These are phyloP conservation scores for Scheffersomyces amazonensis DNA, from an alignment of 805 yeast species.

Conservation along the genomic window DNA sequence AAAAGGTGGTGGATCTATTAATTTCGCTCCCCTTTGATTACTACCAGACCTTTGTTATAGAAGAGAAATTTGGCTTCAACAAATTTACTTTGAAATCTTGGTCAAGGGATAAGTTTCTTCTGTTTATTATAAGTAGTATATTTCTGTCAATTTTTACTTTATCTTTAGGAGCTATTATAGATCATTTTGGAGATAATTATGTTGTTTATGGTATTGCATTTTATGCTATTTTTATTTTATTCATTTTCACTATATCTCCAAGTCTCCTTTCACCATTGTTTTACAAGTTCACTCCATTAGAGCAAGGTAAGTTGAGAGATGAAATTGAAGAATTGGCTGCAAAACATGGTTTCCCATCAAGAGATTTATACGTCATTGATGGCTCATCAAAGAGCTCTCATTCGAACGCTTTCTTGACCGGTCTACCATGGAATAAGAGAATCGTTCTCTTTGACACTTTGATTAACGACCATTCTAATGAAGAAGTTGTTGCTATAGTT, in stretches of 20 bases:
- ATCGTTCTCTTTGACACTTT: constrained; percentile 92
- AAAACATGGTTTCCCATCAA: constrained; percentile 81
- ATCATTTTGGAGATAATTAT: constrained; percentile 74
- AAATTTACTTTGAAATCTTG: constrained; percentile 76
- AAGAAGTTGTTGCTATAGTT: constrained; percentile 87
- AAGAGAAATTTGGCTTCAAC: constrained; percentile 91
- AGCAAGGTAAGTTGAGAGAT: constrained; percentile 81
- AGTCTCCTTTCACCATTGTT: constrained; percentile 87
- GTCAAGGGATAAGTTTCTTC: constrained; percentile 69
- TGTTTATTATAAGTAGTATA: constrained; percentile 46
- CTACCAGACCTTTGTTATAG: constrained; percentile 82
- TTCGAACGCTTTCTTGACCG: constrained; percentile 94
- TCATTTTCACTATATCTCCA: constrained; percentile 75
- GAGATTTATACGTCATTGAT: constrained; percentile 82
- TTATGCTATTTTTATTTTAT: constrained; percentile 67
- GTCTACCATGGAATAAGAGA: constrained; percentile 95
- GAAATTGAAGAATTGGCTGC: constrained; percentile 82
- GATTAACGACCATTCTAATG: constrained; percentile 70
- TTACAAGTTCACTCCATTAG: constrained; percentile 86
- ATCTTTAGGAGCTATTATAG: constrained; percentile 76
- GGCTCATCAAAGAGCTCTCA: constrained; percentile 95
- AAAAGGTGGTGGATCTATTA: constrained; percentile 50
- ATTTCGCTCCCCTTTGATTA: constrained; percentile 66
- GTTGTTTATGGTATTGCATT: constrained; percentile 76
- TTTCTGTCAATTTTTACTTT: constrained; percentile 74